These are phyloP conservation scores for Colletotrichum camelliae DNA, from an alignment of 2,329 filamentous ascomycete genomes.

Conservation along the genomic window DNA sequence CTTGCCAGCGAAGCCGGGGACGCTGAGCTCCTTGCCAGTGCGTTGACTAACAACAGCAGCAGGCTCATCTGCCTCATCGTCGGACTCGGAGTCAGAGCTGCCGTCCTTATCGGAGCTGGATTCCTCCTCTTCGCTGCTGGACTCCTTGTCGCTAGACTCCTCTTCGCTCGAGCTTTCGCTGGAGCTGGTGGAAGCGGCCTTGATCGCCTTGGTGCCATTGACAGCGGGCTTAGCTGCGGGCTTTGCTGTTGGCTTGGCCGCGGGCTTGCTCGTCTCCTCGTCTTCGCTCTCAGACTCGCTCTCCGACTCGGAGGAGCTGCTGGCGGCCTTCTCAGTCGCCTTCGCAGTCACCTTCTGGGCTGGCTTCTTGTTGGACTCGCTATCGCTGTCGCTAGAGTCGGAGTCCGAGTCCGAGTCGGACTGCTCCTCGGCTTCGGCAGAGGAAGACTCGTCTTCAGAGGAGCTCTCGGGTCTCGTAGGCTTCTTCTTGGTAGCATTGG, in stretches of 20 bases:
- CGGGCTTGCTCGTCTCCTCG: conserved; percentile 26
- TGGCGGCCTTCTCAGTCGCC: not conserved
- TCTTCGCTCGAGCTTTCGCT: conserved; percentile 23
- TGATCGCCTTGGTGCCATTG: conserved; percentile 10
- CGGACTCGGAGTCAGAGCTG: conserved; percentile 22
- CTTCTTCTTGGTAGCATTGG: conserved; percentile 25
- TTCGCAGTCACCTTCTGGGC: conserved; percentile 23
- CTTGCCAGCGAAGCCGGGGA: conserved; percentile 52
- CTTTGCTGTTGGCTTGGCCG: conserved; percentile 21
- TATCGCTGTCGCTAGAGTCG: conserved; percentile 32
- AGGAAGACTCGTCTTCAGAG: conserved; percentile 21
- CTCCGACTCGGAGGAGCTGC: conserved; percentile 27
- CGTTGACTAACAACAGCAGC: conserved; percentile 36
- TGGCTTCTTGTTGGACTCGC: conserved; percentile 24
- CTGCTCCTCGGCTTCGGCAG: conserved; percentile 29
- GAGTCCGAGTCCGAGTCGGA: conserved; percentile 19
- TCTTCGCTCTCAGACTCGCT: conserved; percentile 27
- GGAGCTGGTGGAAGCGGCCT: conserved; percentile 20
- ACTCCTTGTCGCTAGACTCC: conserved; percentile 20
- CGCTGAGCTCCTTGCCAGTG: conserved; percentile 34
- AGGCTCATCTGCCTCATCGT: conserved; percentile 38
- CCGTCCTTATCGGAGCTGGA: conserved; percentile 22
- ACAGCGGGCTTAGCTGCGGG: conserved; percentile 21
- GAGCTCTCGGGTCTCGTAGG: conserved; percentile 23
- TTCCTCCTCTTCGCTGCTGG: conserved; percentile 28